Base-by-base conservation (phyloP, 306 rosid genomes). In the Prunus mira region DNA sequence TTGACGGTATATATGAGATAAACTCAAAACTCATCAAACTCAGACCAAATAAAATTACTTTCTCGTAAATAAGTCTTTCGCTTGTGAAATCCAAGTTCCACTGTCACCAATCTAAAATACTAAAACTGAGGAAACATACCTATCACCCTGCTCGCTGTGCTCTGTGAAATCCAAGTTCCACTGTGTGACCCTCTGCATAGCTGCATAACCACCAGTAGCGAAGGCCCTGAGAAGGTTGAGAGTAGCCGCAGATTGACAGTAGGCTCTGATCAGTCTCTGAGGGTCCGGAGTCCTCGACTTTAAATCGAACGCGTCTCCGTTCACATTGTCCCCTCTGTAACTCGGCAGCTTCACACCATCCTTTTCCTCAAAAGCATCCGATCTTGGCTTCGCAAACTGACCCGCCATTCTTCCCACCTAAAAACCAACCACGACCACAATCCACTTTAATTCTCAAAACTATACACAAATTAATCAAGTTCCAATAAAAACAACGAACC, bases 341-440 rank as follows among this genome's bases (percentile, higher is more conserved):
- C 99, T 95, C 7, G 99, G 99, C 58, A 95, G 87, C 90, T 90
- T 95, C 70, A 92, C 91, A 17, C 99, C 99, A 45, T 95, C 19
- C 74, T 88, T 88, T 93, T 89, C 99, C 84, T 95, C 99, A n/a
- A 92, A 95, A 6, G 82, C 2, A 0, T 95, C 99, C 50, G 99
- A 95, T 82, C 99, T 91, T 20, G 99, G 99, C 81, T 92, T 95
- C 8, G 98, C 98, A 79, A 95, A 95, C 72, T 95, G 98, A 63
- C 98, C 98, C 41, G 99, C 99, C 99, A 95, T 92, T 85, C 99
- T 86, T 12, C 99, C 99, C 57, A 95, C 97, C 99, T 95, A 75
- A 46, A 46, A 80, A 45, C 32, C 20, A 79, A 55, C 24, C n/a
- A 47, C 20, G 15, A 77, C 24, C 64, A 76, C 46, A 75, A 22